A percentile compares a stretch with the other conserved stretches of the same genome.
Evolutionary conservation across 192 early-diverging fungal species (phyloP).

Genomic region (Rhizophagus clarus): DNA sequence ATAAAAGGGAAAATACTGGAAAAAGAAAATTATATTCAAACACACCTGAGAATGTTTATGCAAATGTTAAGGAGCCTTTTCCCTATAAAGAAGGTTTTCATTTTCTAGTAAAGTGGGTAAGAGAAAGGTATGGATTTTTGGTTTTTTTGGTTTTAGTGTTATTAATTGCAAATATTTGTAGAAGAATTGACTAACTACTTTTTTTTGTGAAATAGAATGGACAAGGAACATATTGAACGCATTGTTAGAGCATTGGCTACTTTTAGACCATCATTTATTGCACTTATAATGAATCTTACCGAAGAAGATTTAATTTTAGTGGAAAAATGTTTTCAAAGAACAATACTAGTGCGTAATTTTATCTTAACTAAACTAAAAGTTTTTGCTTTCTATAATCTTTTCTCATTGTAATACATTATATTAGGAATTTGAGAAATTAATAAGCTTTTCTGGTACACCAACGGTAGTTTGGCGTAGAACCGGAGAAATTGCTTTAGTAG

Average conservation of each 20-base stretch:
- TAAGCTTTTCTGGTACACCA: constrained; percentile 92
- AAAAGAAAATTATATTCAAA: constrained; percentile 47
- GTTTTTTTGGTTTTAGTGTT: neutral
- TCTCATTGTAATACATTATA: neutral
- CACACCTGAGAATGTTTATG: constrained; percentile 74
- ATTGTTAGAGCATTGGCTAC: constrained; percentile 86
- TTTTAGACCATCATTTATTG: constrained; percentile 92
- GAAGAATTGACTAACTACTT: neutral
- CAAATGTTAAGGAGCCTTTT: constrained; percentile 77
- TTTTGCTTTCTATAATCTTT: constrained; percentile 21
- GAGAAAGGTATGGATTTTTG: constrained; percentile 53
- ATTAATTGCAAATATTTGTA: neutral
- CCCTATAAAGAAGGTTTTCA: constrained; percentile 95
- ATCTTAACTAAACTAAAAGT: neutral
- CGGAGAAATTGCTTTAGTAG: constrained; percentile 93
- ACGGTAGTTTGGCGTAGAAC: constrained; percentile 97
- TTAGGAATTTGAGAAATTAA: constrained; percentile 94
- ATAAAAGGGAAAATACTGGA: constrained; percentile 36
- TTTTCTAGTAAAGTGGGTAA: constrained; percentile 82
- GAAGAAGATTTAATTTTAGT: constrained; percentile 94
- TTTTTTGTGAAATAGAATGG: constrained; percentile 65
- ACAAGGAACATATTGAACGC: constrained; percentile 82
- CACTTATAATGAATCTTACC: constrained; percentile 90
- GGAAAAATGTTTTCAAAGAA: constrained; percentile 96
- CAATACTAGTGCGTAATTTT: constrained; percentile 61